Evolutionary conservation across 1,284 basidiomycete species (phyloP).

Genomic region (Sporisorium graminicola): DNA sequence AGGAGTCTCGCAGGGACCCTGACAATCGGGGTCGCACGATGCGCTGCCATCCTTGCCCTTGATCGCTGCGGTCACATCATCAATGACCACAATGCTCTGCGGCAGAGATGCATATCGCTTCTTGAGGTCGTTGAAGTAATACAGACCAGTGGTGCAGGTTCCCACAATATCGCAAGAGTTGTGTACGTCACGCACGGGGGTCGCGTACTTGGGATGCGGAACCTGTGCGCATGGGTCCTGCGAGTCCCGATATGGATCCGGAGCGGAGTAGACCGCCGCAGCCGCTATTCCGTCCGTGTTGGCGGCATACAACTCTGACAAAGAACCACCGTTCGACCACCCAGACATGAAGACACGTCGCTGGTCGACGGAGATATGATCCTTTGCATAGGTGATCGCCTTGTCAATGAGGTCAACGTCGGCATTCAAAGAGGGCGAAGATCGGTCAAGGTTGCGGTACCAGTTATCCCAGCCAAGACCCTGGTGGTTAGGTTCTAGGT

Average conservation of each 20-base stretch:
- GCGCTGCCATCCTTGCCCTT: slow-evolving; percentile 25
- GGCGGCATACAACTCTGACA: slow-evolving; percentile 17
- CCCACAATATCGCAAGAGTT: slow-evolving; percentile 34
- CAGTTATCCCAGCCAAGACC: slow-evolving; percentile 44
- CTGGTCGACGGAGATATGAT: slow-evolving; percentile 13
- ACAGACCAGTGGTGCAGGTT: slow-evolving; percentile 28
- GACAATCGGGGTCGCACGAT: no score
- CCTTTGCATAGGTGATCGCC: slow-evolving; percentile 32
- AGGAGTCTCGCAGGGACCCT: no score
- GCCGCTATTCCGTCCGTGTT: slow-evolving; percentile 41
- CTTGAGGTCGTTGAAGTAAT: slow-evolving; percentile 31
- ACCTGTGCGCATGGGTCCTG: slow-evolving; percentile 36
- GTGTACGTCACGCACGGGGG: slow-evolving; percentile 26
- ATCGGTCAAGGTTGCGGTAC: slow-evolving; percentile 42
- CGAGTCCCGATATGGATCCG: slow-evolving; percentile 41
- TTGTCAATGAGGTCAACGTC: slow-evolving; percentile 40
- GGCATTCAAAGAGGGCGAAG: slow-evolving; percentile 25
- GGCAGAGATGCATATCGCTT: slow-evolving; percentile 20
- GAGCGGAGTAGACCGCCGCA: slow-evolving; percentile 35
- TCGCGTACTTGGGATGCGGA: slow-evolving; percentile 39
- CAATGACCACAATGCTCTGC: slow-evolving; percentile 28
- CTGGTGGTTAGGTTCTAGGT: slow-evolving; percentile 30
- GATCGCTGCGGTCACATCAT: slow-evolving; percentile 14
- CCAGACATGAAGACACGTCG: slow-evolving; percentile 29
- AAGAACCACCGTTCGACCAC: slow-evolving; percentile 25